Conservation (phyloP, 108 stramenopile species). For the Pseudonitzschia pungens region DNA sequence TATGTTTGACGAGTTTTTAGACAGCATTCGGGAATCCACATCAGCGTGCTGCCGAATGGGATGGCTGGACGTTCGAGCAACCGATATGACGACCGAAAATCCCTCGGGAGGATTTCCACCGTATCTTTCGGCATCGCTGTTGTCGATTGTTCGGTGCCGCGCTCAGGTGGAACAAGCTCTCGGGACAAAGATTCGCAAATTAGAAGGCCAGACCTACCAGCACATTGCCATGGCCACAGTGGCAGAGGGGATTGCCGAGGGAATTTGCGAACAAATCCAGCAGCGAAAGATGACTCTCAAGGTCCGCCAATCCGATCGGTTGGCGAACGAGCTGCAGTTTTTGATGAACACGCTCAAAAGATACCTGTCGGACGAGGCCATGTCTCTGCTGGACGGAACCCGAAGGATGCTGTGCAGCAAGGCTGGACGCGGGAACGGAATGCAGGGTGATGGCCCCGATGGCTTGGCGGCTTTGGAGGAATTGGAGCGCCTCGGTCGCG, state of each 20-base stretch:
- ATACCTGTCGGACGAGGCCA: slow-evolving; percentile 58
- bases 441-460: slow-evolving; percentile 77
- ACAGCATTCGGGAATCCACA: slow-evolving; percentile 63
- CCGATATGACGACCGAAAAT: slow-evolving; percentile 29
- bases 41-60: slow-evolving; percentile 69
- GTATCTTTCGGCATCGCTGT: slow-evolving; percentile 76
- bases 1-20: slow-evolving; percentile 86
- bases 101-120: slow-evolving; percentile 59
- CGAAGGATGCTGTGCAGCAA: slow-evolving; percentile 63
- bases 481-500: slow-evolving; percentile 78
- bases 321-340: slow-evolving; percentile 80
- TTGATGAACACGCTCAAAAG: slow-evolving; percentile 71
- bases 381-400: slow-evolving; percentile 54
- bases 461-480: slow-evolving; percentile 79
- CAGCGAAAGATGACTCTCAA: slow-evolving; percentile 59
- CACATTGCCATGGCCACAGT: slow-evolving; percentile 80
- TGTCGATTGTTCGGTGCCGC: slow-evolving; percentile 80
- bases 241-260: slow-evolving; percentile 80
- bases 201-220: slow-evolving; percentile 71
- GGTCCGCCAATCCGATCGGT: slow-evolving; percentile 69
- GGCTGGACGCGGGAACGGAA: slow-evolving; percentile 57
- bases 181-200: slow-evolving; percentile 60
- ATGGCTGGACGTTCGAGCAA: slow-evolving; percentile 51
- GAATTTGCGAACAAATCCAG: slow-evolving; percentile 74
- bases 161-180: slow-evolving; percentile 89